Conservation (phyloP, 2,329 filamentous ascomycete species). For the Scedosporium boydii region DNA sequence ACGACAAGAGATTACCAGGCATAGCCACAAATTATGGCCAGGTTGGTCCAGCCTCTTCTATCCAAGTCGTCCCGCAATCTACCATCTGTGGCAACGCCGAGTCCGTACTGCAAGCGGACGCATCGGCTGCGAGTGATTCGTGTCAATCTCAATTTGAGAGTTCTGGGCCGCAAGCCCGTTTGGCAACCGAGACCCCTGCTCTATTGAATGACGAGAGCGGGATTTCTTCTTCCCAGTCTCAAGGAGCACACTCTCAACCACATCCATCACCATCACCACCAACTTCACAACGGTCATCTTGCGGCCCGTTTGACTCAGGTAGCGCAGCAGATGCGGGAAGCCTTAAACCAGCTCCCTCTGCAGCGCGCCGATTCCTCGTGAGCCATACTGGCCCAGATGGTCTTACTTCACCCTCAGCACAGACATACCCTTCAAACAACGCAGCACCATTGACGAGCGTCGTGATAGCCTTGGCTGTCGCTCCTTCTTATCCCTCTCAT, state of each 20-base stretch:
- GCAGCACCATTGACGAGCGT: slow-evolving; percentile 32
- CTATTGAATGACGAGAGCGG: not conserved
- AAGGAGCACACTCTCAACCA: not conserved
- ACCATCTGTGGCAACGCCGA: not conserved
- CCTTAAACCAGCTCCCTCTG: slow-evolving; percentile 5
- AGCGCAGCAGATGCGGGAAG: slow-evolving; percentile 16
- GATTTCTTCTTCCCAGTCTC: not conserved
- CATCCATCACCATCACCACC: slow-evolving; percentile 13
- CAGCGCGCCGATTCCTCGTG: slow-evolving; percentile 3
- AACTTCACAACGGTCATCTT: slow-evolving; percentile 12
- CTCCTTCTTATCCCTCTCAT: slow-evolving; percentile 61
- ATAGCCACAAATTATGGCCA: slow-evolving; percentile 98
- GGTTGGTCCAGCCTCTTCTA: slow-evolving; percentile 84
- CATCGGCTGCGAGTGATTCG: not conserved
- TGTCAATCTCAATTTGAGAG: not conserved
- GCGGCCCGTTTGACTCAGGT: slow-evolving; percentile 16
- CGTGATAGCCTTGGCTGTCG: slow-evolving; percentile 52
- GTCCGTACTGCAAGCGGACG: not conserved
- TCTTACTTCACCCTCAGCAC: not conserved
- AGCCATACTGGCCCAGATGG: slow-evolving; percentile 2
- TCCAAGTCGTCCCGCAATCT: slow-evolving; percentile 2
- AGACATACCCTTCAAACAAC: not conserved
- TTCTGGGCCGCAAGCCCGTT: not conserved
- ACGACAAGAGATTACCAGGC: slow-evolving; percentile 89
- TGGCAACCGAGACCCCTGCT: not conserved